These are phyloP conservation scores for Trichosanthes cucumerina DNA, from an alignment of 306 rosid species.

Conservation along the genomic window DNA sequence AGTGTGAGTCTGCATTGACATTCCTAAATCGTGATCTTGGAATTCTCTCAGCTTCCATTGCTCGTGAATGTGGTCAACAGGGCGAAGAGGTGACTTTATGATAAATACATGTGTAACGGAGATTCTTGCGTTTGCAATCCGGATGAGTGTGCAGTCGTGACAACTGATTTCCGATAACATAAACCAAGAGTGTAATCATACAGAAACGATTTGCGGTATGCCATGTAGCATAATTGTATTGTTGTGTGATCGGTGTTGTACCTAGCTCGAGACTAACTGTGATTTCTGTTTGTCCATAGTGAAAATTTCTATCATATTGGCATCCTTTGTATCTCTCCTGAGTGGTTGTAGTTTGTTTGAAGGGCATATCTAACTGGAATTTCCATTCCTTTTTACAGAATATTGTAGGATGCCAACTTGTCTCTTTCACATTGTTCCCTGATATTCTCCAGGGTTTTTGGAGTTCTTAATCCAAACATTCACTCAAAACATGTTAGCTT, in stretches of 20 bases:
- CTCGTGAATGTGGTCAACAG: conserved; percentile 58
- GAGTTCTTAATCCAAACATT: background rate
- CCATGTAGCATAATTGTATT: background rate
- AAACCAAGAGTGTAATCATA: background rate
- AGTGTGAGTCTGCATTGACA: conserved; percentile 79
- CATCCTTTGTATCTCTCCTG: background rate
- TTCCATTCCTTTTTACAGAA: background rate
- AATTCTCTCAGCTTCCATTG: conserved; percentile 88
- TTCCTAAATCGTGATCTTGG: conserved; percentile 86
- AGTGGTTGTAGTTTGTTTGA: background rate
- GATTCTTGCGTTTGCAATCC: background rate
- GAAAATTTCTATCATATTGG: background rate
- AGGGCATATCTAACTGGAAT: background rate
- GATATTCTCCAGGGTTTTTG: background rate
- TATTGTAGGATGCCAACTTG: background rate
- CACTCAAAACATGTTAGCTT: background rate
- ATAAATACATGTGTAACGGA: conserved; percentile 11
- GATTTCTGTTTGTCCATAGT: background rate
- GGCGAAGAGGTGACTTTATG: conserved; percentile 39
- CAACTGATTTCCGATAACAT: background rate
- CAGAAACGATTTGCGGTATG: background rate
- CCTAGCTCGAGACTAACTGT: background rate
- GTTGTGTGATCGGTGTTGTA: background rate
- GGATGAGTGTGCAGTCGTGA: background rate
- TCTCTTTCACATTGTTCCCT: background rate